Evolutionary conservation across 176 grass and related monocot species (phyloP).

Genomic region (Ensete glaucum): DNA sequence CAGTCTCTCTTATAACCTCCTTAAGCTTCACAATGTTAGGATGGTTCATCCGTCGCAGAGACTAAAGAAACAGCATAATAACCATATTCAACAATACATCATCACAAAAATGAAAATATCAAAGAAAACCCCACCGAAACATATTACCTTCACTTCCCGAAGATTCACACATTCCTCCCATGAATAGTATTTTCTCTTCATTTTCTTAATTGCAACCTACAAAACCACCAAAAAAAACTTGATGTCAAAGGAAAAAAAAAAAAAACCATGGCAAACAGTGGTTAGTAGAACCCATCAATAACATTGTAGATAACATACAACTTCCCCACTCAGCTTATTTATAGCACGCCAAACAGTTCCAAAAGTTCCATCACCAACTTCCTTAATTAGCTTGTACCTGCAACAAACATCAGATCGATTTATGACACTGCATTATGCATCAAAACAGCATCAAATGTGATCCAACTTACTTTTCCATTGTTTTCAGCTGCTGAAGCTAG

Average conservation of each 20-base stretch:
- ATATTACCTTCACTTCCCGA: conserved; percentile 87
- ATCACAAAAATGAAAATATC: background rate
- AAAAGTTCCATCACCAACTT: conserved; percentile 99
- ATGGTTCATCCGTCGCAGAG: conserved; percentile 91
- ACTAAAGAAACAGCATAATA: conserved; percentile 34
- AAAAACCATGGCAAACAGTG: background rate
- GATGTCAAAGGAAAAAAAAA: background rate
- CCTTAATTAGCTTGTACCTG: conserved; percentile 98
- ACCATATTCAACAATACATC: conserved; percentile 17
- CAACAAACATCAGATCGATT: background rate
- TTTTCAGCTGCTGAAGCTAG: conserved; percentile 7
- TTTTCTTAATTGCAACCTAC: conserved; percentile 98
- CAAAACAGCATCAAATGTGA: conserved; percentile 15
- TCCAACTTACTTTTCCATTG: conserved; percentile 46
- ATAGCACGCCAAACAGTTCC: conserved; percentile 98
- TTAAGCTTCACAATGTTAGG: conserved; percentile 97
- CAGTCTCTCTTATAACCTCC: conserved; percentile 89
- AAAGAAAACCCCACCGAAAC: background rate
- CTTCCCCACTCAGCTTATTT: conserved; percentile 95
- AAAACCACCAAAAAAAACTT: conserved; percentile 18
- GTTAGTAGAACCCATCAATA: background rate
- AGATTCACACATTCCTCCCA: conserved; percentile 94
- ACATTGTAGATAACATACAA: conserved; percentile 58
- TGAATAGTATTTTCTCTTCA: conserved; percentile 99
- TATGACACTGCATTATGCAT: background rate